Evolutionary conservation across 2,329 filamentous ascomycete species (phyloP).

Genomic region (Exophiala spinifera): DNA sequence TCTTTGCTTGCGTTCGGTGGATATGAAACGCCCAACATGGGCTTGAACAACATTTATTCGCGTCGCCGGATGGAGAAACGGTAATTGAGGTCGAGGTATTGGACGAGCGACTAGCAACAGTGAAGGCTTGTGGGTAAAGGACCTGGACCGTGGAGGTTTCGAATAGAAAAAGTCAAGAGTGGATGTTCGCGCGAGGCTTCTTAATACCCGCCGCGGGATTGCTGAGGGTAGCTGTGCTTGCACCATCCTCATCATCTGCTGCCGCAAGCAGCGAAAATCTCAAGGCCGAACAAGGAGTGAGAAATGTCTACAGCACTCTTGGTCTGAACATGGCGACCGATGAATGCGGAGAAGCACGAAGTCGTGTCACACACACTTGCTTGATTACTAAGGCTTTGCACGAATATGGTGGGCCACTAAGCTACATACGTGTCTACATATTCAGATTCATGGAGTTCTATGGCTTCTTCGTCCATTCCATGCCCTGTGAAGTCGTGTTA

Average conservation of each 20-base stretch:
- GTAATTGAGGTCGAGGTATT: constrained; percentile 59
- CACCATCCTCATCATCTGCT: not conserved
- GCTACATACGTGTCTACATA: no score
- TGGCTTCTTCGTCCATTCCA: no score
- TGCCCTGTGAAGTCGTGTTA: no score
- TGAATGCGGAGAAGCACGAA: no score
- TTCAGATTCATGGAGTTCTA: no score
- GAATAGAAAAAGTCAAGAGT: constrained; percentile 19
- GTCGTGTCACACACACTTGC: no score
- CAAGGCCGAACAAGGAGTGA: not conserved
- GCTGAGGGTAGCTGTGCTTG: not conserved
- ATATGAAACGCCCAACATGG: constrained; percentile 67
- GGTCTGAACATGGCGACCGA: no score
- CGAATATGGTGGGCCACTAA: no score
- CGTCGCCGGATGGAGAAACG: constrained; percentile 59
- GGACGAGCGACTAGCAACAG: constrained; percentile 50
- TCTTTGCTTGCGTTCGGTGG: constrained; percentile 62
- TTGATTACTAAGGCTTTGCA: no score
- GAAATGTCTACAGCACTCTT: not conserved
- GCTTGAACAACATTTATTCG: constrained; percentile 52
- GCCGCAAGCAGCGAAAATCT: not conserved
- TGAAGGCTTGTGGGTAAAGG: constrained; percentile 58
- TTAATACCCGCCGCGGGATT: constrained; percentile 3
- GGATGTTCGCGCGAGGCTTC: not conserved
- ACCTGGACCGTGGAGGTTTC: constrained; percentile 38